phyloP scores from a whole-genome alignment of 192 early-diverging fungal species.

The Mortierella claussenii region DNA sequence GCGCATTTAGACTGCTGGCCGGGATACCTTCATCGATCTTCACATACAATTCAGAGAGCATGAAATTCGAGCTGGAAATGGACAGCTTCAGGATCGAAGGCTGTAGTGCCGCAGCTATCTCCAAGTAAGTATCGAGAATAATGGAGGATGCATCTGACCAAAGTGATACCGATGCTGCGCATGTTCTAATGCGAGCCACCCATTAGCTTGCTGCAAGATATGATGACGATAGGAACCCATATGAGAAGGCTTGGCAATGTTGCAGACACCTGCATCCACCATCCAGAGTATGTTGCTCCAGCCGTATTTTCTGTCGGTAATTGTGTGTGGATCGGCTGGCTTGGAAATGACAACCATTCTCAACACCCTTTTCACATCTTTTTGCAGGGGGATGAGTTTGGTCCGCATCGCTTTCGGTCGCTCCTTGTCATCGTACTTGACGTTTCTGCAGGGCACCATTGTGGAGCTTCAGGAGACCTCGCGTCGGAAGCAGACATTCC shows the following conservation, averaged over 20 bases:
- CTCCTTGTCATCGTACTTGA: slow-evolving; percentile 41
- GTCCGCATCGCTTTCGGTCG: slow-evolving; percentile 52
- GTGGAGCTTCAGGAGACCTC: slow-evolving; percentile 27
- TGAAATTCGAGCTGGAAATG: slow-evolving; percentile 13
- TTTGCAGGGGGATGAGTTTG: slow-evolving; percentile 43
- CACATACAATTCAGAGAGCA: slow-evolving; percentile 9
- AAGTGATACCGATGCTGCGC: too few species aligned
- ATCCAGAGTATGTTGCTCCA: slow-evolving; percentile 34
- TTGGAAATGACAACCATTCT: too few species aligned
- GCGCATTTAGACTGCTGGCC: slow-evolving; percentile 15
- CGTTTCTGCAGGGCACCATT: slow-evolving; percentile 45
- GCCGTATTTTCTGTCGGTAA: background rate
- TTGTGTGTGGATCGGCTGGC: too few species aligned
- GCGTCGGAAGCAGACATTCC: background rate
- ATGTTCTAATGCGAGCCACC: background rate
- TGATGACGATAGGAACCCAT: slow-evolving; percentile 36
- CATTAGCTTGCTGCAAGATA: slow-evolving; percentile 29
- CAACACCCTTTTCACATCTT: background rate
- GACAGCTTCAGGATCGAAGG: slow-evolving; percentile 32
- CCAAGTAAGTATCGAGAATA: slow-evolving; percentile 23
- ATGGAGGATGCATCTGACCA: too few species aligned
- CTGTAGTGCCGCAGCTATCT: slow-evolving; percentile 21
- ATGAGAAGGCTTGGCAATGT: slow-evolving; percentile 45
- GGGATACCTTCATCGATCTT: slow-evolving; percentile 35
- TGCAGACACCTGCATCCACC: slow-evolving; percentile 25